phyloP scores from a whole-genome alignment of 2,329 filamentous ascomycete species.

The Ophiostoma himal-ulmi region DNA sequence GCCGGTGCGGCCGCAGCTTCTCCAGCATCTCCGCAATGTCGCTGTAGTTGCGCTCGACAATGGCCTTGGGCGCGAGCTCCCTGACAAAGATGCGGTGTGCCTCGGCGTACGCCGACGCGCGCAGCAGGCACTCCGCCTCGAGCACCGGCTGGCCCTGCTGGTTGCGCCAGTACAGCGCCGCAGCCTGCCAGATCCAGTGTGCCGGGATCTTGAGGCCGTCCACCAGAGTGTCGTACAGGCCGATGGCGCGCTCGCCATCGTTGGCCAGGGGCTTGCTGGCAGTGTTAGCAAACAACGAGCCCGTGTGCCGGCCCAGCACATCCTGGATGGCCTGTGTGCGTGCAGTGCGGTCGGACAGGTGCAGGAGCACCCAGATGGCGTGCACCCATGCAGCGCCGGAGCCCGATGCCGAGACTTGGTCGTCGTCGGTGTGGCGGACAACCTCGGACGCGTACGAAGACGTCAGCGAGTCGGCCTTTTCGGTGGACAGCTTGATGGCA shows the following conservation, averaged over 20 bases:
- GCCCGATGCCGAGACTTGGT: conserved; percentile 41
- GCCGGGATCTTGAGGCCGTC: conserved; percentile 64
- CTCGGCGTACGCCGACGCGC: conserved; percentile 67
- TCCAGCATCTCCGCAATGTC: conserved; percentile 52
- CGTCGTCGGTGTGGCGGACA: conserved; percentile 16
- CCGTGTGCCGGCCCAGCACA: conserved; percentile 66
- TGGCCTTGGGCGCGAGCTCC: conserved; percentile 71
- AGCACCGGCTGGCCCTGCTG: conserved; percentile 60
- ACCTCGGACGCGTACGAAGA: conserved; percentile 26
- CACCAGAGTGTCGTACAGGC: conserved; percentile 48
- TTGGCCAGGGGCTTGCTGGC: neutral
- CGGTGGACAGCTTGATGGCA: conserved; percentile 55
- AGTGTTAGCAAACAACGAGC: conserved; percentile 46
- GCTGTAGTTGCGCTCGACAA: conserved; percentile 76
- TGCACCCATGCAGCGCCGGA: conserved; percentile 58
- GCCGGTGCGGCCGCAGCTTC: conserved; percentile 61
- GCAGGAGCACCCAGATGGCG: conserved; percentile 70
- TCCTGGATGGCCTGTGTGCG: conserved; percentile 65
- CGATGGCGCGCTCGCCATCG: conserved; percentile 40
- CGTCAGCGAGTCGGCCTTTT: conserved; percentile 59
- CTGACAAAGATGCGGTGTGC: conserved; percentile 79
- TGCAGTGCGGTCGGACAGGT: conserved; percentile 58
- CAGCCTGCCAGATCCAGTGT: conserved; percentile 80
- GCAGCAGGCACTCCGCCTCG: conserved; percentile 75
- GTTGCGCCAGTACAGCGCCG: conserved; percentile 74